Evolutionary conservation across 83 land plant species (phyloP), one percentile per base, ranked within the genome.

Genomic region (Diphasiastrum complanatum): DNA sequence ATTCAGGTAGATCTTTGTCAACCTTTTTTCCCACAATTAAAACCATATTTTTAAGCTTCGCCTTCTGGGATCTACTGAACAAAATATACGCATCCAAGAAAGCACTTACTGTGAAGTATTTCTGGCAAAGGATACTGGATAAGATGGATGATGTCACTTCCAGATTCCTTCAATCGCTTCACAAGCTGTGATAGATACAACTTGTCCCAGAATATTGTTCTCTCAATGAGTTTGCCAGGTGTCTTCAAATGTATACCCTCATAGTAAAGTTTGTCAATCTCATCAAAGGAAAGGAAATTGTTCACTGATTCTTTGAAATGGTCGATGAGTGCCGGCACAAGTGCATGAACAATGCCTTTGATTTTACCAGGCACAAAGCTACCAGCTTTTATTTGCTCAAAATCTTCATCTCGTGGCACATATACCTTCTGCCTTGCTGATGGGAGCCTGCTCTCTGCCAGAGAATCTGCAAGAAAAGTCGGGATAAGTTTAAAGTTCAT

Each of bases 381-480:
- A 2, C 66, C 68, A 47, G 84, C 74, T 70, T 93, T 93, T 20
- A 81, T 69, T 34, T 85, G 85, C 71, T 93, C 97, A 60, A 93
- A 93, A 14, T 78, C 69, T 70, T 93, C 99, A 49, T 93, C 99
- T 2, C 99, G 80, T 24, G 99, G 99, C 22, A 93, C 97, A 69
- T 93, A 93, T 22, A 43, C 37, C 14, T 55, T 59, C 1, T 30
- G 14, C 1, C 11, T 27, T 16, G 31, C 43, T n/a, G n/a, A n/a
- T 0, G 34, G 28, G 14, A 55, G 35, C 1, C 59, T 27, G 34
- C 34, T 30, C 43, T 55, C 59, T 11, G 34, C 34, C 26, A 0
- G 30, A 25, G 59, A 1, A 55, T 55, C 59, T 55, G 43, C 12
- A 0, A 41, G 18, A 41, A 14, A 1, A 41, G 18, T 14, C n/a